Evolutionary conservation across 2,329 filamentous ascomycete species (phyloP).

Genomic region (Alternaria dauci): DNA sequence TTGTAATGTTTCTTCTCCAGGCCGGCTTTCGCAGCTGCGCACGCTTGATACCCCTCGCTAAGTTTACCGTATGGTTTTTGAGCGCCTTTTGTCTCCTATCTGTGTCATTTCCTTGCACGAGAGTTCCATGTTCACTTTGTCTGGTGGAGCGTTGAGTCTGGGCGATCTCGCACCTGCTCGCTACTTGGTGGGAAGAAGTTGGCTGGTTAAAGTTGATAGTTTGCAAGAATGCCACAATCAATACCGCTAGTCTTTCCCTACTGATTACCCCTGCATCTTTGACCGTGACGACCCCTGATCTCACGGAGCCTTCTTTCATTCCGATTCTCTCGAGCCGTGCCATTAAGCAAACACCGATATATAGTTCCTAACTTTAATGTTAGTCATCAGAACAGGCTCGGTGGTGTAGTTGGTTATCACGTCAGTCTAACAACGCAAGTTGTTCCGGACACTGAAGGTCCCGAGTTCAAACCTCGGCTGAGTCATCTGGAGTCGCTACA

Average conservation of each 20-base stretch:
- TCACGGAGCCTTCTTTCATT: not conserved
- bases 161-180: not conserved
- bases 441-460: constrained; percentile 24
- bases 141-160: not conserved
- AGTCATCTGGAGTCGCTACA: constrained; percentile 16
- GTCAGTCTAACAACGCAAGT: constrained; percentile 53
- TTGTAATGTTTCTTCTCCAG: constrained; percentile 22
- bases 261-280: not conserved
- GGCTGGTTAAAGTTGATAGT: constrained; percentile 12
- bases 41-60: constrained; percentile 25
- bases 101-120: constrained; percentile 46
- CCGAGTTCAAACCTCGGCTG: constrained; percentile 27
- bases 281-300: not conserved
- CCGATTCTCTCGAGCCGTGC: too few species aligned
- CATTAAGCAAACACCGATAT: not conserved
- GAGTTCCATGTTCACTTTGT: constrained; percentile 49
- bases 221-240: constrained; percentile 8
- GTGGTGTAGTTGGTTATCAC: constrained; percentile 60
- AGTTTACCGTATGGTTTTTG: constrained; percentile 3
- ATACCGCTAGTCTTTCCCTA: not conserved
- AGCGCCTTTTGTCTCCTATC: constrained; percentile 7
- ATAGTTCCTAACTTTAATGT: fast-evolving
- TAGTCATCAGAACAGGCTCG: constrained; percentile 28
- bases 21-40: constrained; percentile 9
- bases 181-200: not conserved